A percentile compares a stretch with the other conserved stretches of the same genome.
Evolutionary conservation across 148 eudicot species (phyloP).

Genomic region (Vaccinium darrowii): DNA sequence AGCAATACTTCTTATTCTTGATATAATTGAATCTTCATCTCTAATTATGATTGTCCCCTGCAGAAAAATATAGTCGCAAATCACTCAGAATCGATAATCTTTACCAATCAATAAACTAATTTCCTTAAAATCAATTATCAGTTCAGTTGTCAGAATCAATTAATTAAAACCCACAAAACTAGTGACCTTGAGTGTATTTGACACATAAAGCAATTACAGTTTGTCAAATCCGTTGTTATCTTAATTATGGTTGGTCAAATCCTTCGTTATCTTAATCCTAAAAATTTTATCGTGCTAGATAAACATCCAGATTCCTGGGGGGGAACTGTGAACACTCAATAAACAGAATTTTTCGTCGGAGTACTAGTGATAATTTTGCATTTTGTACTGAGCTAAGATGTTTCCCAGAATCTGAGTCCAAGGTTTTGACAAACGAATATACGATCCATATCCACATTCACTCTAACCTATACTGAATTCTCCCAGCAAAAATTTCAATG

Average conservation of each 20-base stretch:
- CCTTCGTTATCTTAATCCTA: background rate
- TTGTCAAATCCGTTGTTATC: background rate
- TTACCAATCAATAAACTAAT: background rate
- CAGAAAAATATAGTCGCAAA: constrained; percentile 17
- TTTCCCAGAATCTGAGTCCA: background rate
- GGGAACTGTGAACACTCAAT: too few species aligned
- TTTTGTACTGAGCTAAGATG: background rate
- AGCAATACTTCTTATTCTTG: constrained; percentile 59
- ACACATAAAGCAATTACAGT: background rate
- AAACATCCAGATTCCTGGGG: background rate
- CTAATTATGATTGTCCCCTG: constrained; percentile 87
- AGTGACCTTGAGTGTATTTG: background rate
- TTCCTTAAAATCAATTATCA: background rate
- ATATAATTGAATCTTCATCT: constrained; percentile 60
- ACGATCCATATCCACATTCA: background rate
- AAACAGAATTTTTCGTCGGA: too few species aligned
- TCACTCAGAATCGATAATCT: background rate
- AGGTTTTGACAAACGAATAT: background rate
- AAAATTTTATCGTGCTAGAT: background rate
- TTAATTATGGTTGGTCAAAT: background rate
- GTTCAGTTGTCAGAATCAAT: background rate
- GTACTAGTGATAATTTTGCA: background rate
- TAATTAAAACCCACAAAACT: background rate
- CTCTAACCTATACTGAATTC: background rate
- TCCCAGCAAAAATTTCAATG: background rate